These are phyloP conservation scores for Ceratocystis ficicola DNA, from an alignment of 2,329 filamentous ascomycete species.

Conservation along the genomic window DNA sequence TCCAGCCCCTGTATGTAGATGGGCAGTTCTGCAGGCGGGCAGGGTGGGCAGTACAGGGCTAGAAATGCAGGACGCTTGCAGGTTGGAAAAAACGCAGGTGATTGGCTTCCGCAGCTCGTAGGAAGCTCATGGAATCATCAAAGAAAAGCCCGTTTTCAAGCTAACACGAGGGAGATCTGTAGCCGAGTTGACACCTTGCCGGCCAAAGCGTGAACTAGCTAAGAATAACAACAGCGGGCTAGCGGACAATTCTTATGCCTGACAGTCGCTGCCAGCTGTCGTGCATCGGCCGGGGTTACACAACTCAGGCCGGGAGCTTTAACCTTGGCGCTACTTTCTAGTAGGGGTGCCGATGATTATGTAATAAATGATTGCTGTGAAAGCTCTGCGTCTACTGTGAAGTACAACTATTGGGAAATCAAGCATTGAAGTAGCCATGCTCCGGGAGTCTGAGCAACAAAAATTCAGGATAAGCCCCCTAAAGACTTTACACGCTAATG, in stretches of 20 bases:
- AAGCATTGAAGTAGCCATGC: too few species aligned
- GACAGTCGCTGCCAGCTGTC: conserved; percentile 3
- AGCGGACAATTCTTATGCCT: not conserved
- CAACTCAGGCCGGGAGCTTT: not conserved
- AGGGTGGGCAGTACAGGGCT: not conserved
- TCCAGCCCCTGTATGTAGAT: not conserved
- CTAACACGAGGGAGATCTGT: not conserved
- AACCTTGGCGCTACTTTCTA: not conserved
- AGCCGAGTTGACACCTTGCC: not conserved
- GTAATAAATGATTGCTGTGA: too few species aligned
- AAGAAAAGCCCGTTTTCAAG: not conserved
- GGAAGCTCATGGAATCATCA: conserved; percentile 1
- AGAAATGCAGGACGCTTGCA: not conserved
- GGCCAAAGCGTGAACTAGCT: not conserved
- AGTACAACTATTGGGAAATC: too few species aligned
- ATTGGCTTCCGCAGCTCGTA: not conserved
- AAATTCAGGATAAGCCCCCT: too few species aligned
- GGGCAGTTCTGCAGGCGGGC: not conserved
- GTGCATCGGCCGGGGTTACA: not conserved
- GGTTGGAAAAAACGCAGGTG: not conserved
- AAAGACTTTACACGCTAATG: too few species aligned
- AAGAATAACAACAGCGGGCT: not conserved
- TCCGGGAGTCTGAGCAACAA: too few species aligned
- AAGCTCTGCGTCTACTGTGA: too few species aligned
- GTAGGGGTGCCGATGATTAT: not conserved